These are phyloP conservation scores for Curvularia sp. DNA, from an alignment of 2,329 filamentous ascomycete species.

Conservation along the genomic window DNA sequence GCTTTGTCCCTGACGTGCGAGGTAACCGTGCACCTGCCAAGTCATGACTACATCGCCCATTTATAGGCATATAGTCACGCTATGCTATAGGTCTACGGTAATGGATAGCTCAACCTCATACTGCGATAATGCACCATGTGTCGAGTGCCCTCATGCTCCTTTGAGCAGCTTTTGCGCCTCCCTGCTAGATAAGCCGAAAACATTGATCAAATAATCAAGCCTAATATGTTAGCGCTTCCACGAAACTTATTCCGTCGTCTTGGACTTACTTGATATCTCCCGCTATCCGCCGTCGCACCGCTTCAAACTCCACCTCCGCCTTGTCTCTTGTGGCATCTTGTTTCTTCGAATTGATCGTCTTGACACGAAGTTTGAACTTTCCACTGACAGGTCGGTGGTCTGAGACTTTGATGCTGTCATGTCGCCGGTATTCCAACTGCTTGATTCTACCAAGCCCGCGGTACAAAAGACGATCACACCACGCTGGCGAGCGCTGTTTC, in stretches of 20 bases:
- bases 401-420: conserved; percentile 82
- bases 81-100: not conserved
- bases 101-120: not conserved
- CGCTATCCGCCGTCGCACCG: conserved; percentile 71
- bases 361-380: conserved; percentile 80
- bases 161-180: conserved; percentile 59
- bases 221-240: conserved; percentile 48
- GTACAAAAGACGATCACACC: conserved; percentile 95
- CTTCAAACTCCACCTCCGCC: conserved; percentile 76
- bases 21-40: conserved; percentile 7
- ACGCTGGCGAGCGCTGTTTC: conserved; percentile 91
- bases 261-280: conserved; percentile 77
- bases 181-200: conserved; percentile 64
- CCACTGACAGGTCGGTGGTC: conserved; percentile 95
- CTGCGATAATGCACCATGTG: not conserved
- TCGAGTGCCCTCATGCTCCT: conserved; percentile 19
- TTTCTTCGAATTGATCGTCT: conserved; percentile 74
- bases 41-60: conserved; percentile 9
- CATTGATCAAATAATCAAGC: conserved; percentile 68
- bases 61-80: not conserved
- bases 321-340: conserved; percentile 73
- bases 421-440: conserved; percentile 85
- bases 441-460: conserved; percentile 81
- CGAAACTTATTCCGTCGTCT: not conserved
- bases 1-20: conserved; percentile 8